Base-by-base conservation (phyloP, 2,329 filamentous ascomycete species). In the Penicillium sp. region DNA sequence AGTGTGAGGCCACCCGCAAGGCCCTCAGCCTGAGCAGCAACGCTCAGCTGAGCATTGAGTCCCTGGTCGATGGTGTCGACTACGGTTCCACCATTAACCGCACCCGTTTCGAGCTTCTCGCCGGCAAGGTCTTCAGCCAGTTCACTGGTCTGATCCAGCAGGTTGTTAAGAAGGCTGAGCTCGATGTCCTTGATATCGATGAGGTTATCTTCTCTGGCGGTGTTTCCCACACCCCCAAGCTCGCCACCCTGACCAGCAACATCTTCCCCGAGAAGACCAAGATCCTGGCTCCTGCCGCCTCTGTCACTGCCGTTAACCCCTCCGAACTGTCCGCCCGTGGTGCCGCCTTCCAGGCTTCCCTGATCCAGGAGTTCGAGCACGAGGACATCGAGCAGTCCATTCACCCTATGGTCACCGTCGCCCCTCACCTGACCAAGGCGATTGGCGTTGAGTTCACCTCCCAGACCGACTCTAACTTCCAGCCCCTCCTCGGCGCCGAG, bases 311-410 rank as follows among this genome's bases (percentile, higher is more conserved):
- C 55, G 83, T 97, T 74, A 97, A 97, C 80, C 93, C 93, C 56
- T 93, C 88, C 3, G 91, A 97, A 75, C 79, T 96, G 49, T 77
- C 85, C 62, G 86, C 87, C 55, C 84, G 93, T 57, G 93, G 93
- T 65, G 93, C 93, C 53, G 91, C 93, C 29, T 88, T 98, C 62
- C 93, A 98, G 74, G 93, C 93, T 33, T 94, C 85, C 53, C 77
- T 98, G 56, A 88, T 98, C 69, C 84, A 90, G 70, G 91, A 95
- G 71, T 98, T 95, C 71, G 93, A 98, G 63, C 79, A 82, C 60
- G 84, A 88, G 58, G 91, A 97, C 67, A 94, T 98, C 61, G 87
- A 94, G 68, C 90, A 96, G 77, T 95, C 88, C 55, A 95, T 89
- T 42, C 91, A 98, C 76, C 85, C 93, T 45, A 88, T 89, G 66